Conservation (phyloP, 176 grass and related monocot species). For the Tillandsia leiboldiana region DNA sequence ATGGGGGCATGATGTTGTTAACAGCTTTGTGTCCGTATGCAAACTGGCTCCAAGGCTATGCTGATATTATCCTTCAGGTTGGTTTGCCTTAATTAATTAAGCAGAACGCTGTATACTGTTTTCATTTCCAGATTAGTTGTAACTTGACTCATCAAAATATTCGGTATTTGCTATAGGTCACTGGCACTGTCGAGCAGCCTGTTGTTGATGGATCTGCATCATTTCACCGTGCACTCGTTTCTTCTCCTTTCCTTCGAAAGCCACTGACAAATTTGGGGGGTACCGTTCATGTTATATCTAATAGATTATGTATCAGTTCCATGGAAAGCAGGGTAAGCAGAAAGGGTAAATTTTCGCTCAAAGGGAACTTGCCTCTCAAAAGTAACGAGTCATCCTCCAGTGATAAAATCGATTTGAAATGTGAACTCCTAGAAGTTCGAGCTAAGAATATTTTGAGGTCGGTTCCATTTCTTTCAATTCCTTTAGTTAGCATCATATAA, state of each 20-base stretch:
- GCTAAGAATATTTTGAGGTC: conserved; percentile 96
- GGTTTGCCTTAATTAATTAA: neutral
- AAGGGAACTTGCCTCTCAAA: conserved; percentile 83
- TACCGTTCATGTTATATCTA: conserved; percentile 64
- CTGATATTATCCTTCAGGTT: conserved; percentile 92
- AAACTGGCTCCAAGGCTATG: conserved; percentile 95
- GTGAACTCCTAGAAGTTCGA: conserved; percentile 88
- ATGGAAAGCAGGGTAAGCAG: conserved; percentile 92
- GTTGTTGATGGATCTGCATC: conserved; percentile 91
- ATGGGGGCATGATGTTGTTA: conserved; percentile 92
- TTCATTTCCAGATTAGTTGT: too few relatives aligned
- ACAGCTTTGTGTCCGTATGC: conserved; percentile 84
- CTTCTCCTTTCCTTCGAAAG: conserved; percentile 73
- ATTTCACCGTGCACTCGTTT: conserved; percentile 80
- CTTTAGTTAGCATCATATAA: neutral
- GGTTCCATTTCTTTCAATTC: neutral
- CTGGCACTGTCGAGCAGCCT: conserved; percentile 92
- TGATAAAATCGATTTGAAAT: conserved; percentile 96
- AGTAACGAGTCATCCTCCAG: conserved; percentile 59
- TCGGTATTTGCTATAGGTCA: conserved; percentile 41
- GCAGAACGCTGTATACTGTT: neutral
- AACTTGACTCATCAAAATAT: neutral
- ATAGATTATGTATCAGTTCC: conserved; percentile 74
- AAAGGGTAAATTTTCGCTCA: conserved; percentile 85
- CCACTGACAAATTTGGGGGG: conserved; percentile 86